Percentiles rank a stretch among this genome's conserved stretches.
Evolutionary conservation across 2,329 filamentous ascomycete genomes (phyloP).

Genomic region (Sporothrix humicola): DNA sequence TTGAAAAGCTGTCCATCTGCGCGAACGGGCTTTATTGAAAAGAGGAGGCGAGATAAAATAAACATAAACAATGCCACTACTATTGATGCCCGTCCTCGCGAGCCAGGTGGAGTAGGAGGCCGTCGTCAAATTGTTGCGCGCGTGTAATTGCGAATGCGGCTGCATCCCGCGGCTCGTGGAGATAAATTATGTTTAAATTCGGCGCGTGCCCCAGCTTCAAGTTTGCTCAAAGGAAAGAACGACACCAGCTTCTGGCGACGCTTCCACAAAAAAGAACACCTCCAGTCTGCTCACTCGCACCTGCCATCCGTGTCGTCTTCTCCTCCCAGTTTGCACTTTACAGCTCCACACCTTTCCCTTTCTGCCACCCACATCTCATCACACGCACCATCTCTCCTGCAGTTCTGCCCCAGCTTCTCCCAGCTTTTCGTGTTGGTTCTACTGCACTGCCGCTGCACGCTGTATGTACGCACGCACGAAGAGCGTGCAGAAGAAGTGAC

Average conservation of each 20-base stretch:
- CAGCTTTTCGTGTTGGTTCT: not conserved
- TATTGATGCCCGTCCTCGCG: not conserved
- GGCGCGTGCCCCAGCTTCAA: not conserved
- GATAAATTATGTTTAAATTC: not conserved
- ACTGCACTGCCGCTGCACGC: constrained; percentile 26
- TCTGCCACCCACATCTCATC: constrained; percentile 16
- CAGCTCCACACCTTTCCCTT: not conserved
- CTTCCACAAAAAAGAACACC: not conserved
- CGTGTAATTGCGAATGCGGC: not conserved
- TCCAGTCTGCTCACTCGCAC: not conserved
- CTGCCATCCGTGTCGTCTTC: not conserved
- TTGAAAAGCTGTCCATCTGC: not conserved
- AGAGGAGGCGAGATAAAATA: not conserved
- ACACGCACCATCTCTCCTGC: constrained; percentile 20
- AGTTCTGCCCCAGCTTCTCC: constrained; percentile 9
- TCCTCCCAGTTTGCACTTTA: not conserved
- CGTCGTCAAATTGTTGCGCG: not conserved
- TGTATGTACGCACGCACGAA: constrained; percentile 25
- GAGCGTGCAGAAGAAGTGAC: constrained; percentile 1
- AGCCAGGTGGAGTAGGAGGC: no score
- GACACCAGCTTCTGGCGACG: not conserved
- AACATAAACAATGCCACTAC: not conserved
- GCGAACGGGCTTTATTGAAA: not conserved
- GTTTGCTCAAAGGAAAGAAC: not conserved
- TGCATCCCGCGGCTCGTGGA: not conserved